Evolutionary conservation across 352 stramenopile genomes (phyloP).

Genomic region (Aphanomyces invadans): DNA sequence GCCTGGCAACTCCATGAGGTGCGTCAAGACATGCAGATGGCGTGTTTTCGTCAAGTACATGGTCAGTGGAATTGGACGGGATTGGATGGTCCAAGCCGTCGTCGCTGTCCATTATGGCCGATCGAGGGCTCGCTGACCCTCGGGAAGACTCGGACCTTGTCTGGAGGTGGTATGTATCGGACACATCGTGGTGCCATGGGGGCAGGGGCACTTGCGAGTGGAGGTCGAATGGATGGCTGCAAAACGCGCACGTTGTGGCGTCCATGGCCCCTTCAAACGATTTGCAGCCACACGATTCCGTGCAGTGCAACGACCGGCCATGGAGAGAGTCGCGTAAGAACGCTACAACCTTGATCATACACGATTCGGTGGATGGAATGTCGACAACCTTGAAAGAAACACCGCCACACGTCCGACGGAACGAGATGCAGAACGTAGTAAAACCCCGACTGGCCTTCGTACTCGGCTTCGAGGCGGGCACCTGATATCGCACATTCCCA

Average conservation of each 20-base stretch:
- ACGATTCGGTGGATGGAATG: slow-evolving; percentile 46
- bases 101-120: neutral
- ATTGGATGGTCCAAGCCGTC: neutral
- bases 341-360: too few relatives aligned
- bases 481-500: neutral
- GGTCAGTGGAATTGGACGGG: too few relatives aligned
- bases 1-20: too few relatives aligned
- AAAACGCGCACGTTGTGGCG: slow-evolving; percentile 38
- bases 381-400: slow-evolving; percentile 33
- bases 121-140: neutral
- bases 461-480: slow-evolving; percentile 42
- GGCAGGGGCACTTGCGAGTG: slow-evolving; percentile 43
- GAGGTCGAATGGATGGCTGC: slow-evolving; percentile 29
- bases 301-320: slow-evolving; percentile 3
- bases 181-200: slow-evolving; percentile 63
- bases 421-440: slow-evolving; percentile 55
- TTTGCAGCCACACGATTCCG: slow-evolving; percentile 43
- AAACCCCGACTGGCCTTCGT: slow-evolving; percentile 50
- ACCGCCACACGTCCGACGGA: slow-evolving; percentile 40
- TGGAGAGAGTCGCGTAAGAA: neutral
- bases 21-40: too few relatives aligned
- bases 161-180: slow-evolving; percentile 52
- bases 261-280: slow-evolving; percentile 36
- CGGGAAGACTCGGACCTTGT: too few relatives aligned
- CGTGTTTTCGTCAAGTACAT: too few relatives aligned